These are phyloP conservation scores for Pseudocercospora musae DNA, from an alignment of 2,329 filamentous ascomycete genomes.

Conservation along the genomic window DNA sequence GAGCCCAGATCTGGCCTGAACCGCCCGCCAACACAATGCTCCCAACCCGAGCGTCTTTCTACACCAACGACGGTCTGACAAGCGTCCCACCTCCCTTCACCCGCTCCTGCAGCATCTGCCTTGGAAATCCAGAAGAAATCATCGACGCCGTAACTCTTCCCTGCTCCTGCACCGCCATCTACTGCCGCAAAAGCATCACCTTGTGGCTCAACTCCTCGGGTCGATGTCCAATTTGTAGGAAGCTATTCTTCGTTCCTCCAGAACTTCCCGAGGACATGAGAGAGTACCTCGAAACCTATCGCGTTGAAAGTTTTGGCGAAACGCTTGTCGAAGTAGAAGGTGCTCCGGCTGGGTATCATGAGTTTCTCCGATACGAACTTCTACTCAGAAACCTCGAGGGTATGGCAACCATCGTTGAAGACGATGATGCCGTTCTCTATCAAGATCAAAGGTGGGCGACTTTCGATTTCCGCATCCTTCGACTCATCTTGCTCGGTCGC, in stretches of 20 bases:
- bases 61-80: not conserved
- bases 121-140: not conserved
- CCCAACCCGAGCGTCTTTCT: not conserved
- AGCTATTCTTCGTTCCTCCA: not conserved
- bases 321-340: not conserved
- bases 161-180: not conserved
- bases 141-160: not conserved
- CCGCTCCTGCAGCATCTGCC: not conserved
- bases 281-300: not conserved
- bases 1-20: too few relatives aligned
- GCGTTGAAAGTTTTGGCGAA: not conserved
- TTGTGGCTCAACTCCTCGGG: not conserved
- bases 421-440: not conserved
- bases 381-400: not conserved
- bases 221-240: not conserved
- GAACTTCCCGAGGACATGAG: not conserved
- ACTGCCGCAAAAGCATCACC: not conserved
- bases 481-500: not conserved
- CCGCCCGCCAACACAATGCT: not conserved
- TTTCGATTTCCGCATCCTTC: not conserved
- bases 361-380: not conserved
- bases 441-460: not conserved
- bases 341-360: not conserved
- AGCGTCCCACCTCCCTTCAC: not conserved
- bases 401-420: not conserved